Evolutionary conservation across 169 alveolate species (phyloP).

Genomic region (Eimeria brunetti): DNA sequence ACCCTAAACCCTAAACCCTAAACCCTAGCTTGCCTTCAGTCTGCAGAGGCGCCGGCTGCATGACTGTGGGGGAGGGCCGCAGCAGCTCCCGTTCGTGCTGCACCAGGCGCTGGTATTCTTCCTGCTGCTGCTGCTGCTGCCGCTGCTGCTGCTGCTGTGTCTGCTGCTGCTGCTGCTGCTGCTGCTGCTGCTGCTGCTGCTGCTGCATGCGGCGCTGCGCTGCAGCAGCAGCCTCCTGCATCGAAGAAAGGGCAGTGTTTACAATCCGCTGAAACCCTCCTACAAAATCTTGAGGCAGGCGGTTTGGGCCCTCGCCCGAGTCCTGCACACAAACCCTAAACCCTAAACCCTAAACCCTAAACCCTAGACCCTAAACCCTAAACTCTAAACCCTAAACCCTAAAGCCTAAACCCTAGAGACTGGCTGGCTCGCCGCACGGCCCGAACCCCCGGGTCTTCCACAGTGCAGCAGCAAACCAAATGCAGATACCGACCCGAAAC

Average conservation of each 20-base stretch:
- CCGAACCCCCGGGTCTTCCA: too few species aligned
- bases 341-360: neutral
- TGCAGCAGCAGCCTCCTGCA: constrained; percentile 46
- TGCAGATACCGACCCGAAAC: neutral
- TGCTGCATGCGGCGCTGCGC: constrained; percentile 27
- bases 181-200: constrained; percentile 45
- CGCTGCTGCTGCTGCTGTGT: too few species aligned
- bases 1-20: constrained; percentile 8
- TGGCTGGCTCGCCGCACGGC: neutral
- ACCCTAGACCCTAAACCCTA: constrained; percentile 22
- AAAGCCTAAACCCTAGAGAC: neutral
- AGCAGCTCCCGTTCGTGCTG: too few species aligned
- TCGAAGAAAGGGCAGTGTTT: neutral
- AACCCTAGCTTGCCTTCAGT: neutral
- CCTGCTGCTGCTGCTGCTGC: too few species aligned
- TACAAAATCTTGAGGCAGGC: neutral
- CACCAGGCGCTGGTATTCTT: neutral
- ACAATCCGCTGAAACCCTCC: constrained; percentile 11
- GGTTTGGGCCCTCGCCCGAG: neutral
- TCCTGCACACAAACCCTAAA: constrained; percentile 8
- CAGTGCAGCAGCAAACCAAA: neutral
- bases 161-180: constrained; percentile 7
- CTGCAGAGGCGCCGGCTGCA: neutral
- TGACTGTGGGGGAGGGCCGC: too few species aligned
- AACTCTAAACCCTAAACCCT: constrained; percentile 19